Evolutionary conservation across 441 rosid species (phyloP), one percentile per base, ranked within the genome.

Genomic region (Adansonia rubrostipa): DNA sequence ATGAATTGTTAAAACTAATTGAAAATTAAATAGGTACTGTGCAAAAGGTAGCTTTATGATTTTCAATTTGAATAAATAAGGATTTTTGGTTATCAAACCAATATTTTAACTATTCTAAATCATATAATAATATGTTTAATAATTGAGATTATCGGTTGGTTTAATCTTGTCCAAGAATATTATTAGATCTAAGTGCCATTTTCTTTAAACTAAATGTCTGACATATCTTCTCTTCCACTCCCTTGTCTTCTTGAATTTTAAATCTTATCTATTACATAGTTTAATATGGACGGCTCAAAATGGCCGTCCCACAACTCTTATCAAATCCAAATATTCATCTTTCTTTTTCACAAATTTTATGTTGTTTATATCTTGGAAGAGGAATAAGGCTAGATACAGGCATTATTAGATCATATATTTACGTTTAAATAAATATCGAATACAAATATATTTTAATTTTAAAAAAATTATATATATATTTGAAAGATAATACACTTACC

Each of bases 141-240:
- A 47, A 54, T 67, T 11, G 28, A 28, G 54, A 67, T 45, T 42
- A 47, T 48, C 4, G 45, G 15, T 51, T 19, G 75, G 47, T 36
- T 61, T 77, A 44, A 71, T 73, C 28, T 76, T 81, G 81, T 75
- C 74, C 51, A 9, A 33, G 78, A 80, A 80, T 80, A 81, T 75
- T 56, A 57, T 58, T 13, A 33, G 19, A 56, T 15, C 66, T 28
- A 54, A 73, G 51, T 36, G 44, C 20, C 22, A 19, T n/a, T n/a
- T 82, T 75, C 56, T 54, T 58, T 78, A 58, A 50, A 72, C 51
- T 15, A 76, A 53, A 28, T 61, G 72, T 28, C 40, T 61, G 76
- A 13, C 77, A 68, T 67, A 14, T 36, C 44, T 53, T 53, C 19
- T 42, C 19, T 15, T 15, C 48, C 20, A 9, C 9, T 9, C 44